A percentile compares a stretch with the other conserved stretches of the same genome.
These are phyloP conservation scores for Blastomyces emzantsi DNA, from an alignment of 2,329 filamentous ascomycete species.

Conservation along the genomic window DNA sequence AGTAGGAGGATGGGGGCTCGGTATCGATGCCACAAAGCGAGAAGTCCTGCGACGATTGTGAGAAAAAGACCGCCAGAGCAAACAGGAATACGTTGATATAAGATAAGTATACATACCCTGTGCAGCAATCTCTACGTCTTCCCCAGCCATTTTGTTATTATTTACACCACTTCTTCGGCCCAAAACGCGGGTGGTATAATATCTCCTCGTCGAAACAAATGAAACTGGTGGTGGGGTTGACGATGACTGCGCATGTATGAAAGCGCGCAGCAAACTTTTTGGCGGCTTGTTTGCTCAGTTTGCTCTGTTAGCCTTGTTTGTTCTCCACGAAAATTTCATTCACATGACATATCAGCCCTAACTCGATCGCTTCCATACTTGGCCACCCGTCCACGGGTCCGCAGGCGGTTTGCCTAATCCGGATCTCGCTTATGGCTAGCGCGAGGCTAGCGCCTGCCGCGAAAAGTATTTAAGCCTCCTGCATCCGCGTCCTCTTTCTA, in stretches of 20 bases:
- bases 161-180: background rate
- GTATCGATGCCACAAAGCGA: constrained; percentile 9
- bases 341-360: background rate
- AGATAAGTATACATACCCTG: background rate
- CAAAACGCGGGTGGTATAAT: background rate
- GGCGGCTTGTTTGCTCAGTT: background rate
- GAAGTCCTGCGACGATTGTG: constrained; percentile 1
- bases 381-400: too few species aligned
- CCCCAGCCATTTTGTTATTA: background rate
- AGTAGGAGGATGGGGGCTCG: constrained; percentile 5
- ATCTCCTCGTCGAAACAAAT: background rate
- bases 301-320: background rate
- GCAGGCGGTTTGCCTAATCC: background rate
- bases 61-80: background rate
- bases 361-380: background rate
- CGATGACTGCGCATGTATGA: too few species aligned
- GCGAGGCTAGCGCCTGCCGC: background rate
- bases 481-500: background rate
- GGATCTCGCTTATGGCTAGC: constrained; percentile 3
- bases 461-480: constrained; percentile 15
- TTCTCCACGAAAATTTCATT: background rate
- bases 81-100: background rate
- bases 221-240: background rate
- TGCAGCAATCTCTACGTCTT: background rate
- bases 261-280: too few species aligned